Evolutionary conservation across 2,329 filamentous ascomycete species (phyloP), one percentile per base, ranked within the genome.

Genomic region (Celoporthe dispersa): DNA sequence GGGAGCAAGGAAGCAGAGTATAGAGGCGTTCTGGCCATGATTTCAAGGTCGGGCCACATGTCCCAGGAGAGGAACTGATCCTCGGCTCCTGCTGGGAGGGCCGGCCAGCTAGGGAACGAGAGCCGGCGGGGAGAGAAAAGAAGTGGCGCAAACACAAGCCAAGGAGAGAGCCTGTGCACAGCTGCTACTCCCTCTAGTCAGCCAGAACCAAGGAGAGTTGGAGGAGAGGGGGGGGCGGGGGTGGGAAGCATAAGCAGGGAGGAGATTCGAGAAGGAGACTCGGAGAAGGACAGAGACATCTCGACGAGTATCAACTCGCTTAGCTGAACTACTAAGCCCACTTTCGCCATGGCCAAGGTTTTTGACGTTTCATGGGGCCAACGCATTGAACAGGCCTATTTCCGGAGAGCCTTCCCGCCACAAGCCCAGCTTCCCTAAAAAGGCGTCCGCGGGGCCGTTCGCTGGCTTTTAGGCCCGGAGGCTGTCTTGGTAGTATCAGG

Each of bases 301-400:
- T 31, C 25, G 51, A 55, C n/a, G 25, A 12, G 51, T 16, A 28
- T 55, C 41, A 22, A 28, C 25, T 28, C 51, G 25, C n/a, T 55
- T 28, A 55, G 12, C 25, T 55, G 25, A 28, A 31, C 25, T 28
- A 28, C 3, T 28, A 16, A 28, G 25, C 25, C 51, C 51, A 16
- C n/a, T 16, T 55, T 57, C 14, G 53, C 53, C 53, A 57, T 57
- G 53, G 14, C 53, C 53, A 57, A 57, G 51, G 53, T 33, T 19
- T 33, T 57, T 19, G 53, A 57, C 25, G 53, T 57, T 31, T 57
- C 53, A 7, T 31, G 53, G 53, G 53, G 2, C 9, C 44, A 48
- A 16, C 6, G 25, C 28, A 57, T 8, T 7, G 19, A 33, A 31
- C 14, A 57, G 33, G 28, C 28, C 25, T 57, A 31, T 33, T 16